Evolutionary conservation across 148 eudicot genomes (phyloP).

Genomic region (Arctostaphylos glauca): DNA sequence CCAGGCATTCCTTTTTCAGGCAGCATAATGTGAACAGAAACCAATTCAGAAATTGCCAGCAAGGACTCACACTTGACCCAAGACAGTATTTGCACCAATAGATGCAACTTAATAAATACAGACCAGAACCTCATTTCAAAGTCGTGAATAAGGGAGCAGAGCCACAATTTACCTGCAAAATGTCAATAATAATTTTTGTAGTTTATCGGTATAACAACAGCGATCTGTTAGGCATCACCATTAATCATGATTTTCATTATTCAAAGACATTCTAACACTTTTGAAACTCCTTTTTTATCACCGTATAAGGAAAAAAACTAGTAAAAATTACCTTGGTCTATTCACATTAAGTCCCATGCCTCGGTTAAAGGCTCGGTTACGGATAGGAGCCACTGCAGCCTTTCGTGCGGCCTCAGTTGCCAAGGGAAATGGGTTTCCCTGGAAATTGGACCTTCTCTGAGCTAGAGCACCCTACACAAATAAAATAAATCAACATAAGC

Average conservation of each 20-base stretch:
- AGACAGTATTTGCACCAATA: background rate
- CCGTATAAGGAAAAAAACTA: background rate
- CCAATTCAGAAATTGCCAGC: conserved; percentile 7
- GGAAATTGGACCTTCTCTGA: conserved; percentile 72
- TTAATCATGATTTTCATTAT: background rate
- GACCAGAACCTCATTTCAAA: conserved; percentile 33
- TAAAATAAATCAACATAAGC: conserved; percentile 1
- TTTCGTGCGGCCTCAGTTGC: conserved; percentile 74
- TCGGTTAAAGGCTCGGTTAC: conserved; percentile 44
- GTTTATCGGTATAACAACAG: background rate
- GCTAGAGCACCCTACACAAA: conserved; percentile 68
- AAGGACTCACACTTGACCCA: conserved; percentile 14
- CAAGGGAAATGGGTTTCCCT: conserved; percentile 61
- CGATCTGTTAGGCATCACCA: conserved; percentile 4
- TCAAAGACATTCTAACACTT: background rate
- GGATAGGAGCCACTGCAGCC: conserved; percentile 56
- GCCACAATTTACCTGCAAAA: conserved; percentile 70
- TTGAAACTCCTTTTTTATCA: background rate
- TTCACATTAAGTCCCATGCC: conserved; percentile 50
- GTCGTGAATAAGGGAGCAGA: conserved; percentile 27
- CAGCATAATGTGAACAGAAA: background rate
- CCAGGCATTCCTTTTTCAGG: background rate
- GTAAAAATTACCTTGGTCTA: conserved; percentile 52
- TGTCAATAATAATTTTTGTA: background rate
- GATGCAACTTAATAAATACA: background rate